Percentiles rank a stretch among this genome's conserved stretches.
Evolutionary conservation across 2,329 filamentous ascomycete species (phyloP).

Genomic region (Ascocoryne sarcoides): DNA sequence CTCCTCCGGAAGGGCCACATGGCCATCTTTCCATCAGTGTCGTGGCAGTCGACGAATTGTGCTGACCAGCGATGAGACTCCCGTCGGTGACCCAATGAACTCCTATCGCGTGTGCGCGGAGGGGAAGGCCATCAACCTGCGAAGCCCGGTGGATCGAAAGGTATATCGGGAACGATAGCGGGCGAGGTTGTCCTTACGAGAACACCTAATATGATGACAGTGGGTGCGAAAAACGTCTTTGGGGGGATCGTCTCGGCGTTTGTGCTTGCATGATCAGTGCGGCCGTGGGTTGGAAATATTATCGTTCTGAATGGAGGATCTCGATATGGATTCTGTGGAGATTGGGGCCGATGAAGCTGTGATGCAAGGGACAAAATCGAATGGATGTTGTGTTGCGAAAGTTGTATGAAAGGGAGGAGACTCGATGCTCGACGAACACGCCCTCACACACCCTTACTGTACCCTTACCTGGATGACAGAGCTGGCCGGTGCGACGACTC

Average conservation of each 20-base stretch:
- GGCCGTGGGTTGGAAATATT: background rate
- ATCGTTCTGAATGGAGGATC: background rate
- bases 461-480: too few species aligned
- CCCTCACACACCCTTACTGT: too few species aligned
- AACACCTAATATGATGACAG: conserved; percentile 5
- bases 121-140: conserved; percentile 16
- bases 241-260: conserved; percentile 14
- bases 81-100: background rate
- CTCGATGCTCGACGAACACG: background rate
- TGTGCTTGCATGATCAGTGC: conserved; percentile 20
- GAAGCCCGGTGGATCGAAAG: conserved; percentile 3
- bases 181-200: conserved; percentile 18
- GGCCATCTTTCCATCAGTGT: conserved; percentile 47
- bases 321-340: conserved; percentile 5
- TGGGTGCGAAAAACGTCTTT: conserved; percentile 6
- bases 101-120: conserved; percentile 14
- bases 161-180: conserved; percentile 7
- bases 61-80: conserved; percentile 1
- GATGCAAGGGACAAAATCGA: background rate
- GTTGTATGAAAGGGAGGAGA: background rate
- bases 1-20: conserved; percentile 77
- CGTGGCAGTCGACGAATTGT: conserved; percentile 7
- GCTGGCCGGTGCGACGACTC: too few species aligned
- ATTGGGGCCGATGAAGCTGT: background rate
- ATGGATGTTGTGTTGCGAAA: background rate